Percentiles rank a stretch among this genome's conserved stretches.
Conservation (phyloP, 2,329 filamentous ascomycete genomes). For the Purpureocillium lavendulum region DNA sequence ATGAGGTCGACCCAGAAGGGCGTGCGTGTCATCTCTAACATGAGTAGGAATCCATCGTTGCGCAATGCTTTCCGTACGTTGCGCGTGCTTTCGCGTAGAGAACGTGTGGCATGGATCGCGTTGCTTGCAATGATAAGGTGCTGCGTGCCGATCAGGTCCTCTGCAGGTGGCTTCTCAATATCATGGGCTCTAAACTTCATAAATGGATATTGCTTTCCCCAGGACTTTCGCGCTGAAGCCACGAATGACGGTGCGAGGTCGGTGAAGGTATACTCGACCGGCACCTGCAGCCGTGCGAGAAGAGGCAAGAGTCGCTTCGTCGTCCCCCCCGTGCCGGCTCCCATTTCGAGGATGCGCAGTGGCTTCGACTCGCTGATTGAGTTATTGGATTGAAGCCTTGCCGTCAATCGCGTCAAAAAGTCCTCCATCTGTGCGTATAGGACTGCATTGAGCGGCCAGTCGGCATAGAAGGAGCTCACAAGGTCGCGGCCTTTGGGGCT, state of each 20-base stretch:
- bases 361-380: constrained; percentile 1
- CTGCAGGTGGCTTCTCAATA: constrained; percentile 10
- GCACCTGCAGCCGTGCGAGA: constrained; percentile 20
- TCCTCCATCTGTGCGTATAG: constrained; percentile 23
- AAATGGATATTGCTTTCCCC: constrained; percentile 3
- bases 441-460: constrained; percentile 24
- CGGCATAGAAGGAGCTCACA: constrained; percentile 24
- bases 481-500: constrained; percentile 23
- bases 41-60: constrained; percentile 7
- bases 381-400: not conserved
- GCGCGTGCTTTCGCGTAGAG: constrained; percentile 2
- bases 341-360: constrained; percentile 19
- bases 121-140: constrained; percentile 26
- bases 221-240: constrained; percentile 4
- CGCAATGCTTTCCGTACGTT: constrained; percentile 12
- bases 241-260: constrained; percentile 21
- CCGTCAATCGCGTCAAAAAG: constrained; percentile 14
- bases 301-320: constrained; percentile 19
- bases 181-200: constrained; percentile 6
- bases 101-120: constrained; percentile 24
- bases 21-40: constrained; percentile 10
- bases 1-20: constrained; percentile 20
- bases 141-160: constrained; percentile 11
- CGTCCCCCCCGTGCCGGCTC: constrained; percentile 21
- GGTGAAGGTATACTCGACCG: constrained; percentile 29